Percentiles rank a stretch among this genome's conserved stretches.
Conservation (phyloP, 768 basidiomycete species). For the Rhizopogon sp. region DNA sequence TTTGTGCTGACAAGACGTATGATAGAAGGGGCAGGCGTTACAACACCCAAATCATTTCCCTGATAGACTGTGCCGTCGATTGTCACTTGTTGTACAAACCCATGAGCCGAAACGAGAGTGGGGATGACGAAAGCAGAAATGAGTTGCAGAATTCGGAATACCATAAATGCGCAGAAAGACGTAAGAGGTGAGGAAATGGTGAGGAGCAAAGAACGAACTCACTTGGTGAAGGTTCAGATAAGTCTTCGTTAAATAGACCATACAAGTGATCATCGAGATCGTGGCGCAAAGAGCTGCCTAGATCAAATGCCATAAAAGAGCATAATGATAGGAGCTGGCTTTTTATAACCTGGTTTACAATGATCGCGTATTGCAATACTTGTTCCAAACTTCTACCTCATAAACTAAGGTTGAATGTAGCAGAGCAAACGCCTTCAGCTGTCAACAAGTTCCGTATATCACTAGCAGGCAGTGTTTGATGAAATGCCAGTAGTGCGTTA, state of each 20-base stretch:
- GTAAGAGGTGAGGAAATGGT: not conserved
- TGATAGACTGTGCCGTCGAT: slow-evolving; percentile 24
- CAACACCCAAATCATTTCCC: slow-evolving; percentile 28
- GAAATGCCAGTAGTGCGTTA: no score
- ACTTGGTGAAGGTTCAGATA: not conserved
- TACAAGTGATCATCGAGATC: not conserved
- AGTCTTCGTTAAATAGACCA: not conserved
- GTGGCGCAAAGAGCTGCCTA: no score
- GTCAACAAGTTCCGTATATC: no score
- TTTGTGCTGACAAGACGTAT: slow-evolving; percentile 42
- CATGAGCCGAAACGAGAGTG: slow-evolving; percentile 24
- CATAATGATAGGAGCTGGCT: no score
- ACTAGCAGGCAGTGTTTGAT: no score
- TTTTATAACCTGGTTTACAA: not conserved
- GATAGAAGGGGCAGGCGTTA: slow-evolving; percentile 27
- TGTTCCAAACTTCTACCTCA: no score
- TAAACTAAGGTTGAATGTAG: no score
- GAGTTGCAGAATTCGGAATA: slow-evolving; percentile 1
- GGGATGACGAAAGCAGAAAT: slow-evolving; percentile 10
- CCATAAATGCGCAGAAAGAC: not conserved
- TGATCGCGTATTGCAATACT: no score
- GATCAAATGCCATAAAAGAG: no score
- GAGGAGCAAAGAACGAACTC: not conserved
- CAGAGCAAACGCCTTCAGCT: no score
- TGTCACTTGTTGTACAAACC: slow-evolving; percentile 23